Percentiles rank a stretch among this genome's conserved stretches.
These are phyloP conservation scores for Solanum piurae DNA, from an alignment of 257 asterid species.

Conservation along the genomic window DNA sequence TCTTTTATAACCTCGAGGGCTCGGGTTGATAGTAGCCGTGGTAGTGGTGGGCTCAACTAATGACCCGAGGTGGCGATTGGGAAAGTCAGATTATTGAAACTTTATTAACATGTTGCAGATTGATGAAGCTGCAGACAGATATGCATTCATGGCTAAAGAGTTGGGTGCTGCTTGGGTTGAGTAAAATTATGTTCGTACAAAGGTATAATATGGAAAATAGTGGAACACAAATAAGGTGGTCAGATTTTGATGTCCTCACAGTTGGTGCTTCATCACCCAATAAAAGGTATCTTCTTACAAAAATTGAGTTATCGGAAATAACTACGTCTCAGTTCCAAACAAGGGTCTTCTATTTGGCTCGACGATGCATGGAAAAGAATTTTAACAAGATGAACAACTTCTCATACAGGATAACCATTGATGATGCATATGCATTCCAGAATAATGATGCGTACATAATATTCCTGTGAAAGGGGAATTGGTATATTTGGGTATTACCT, in stretches of 20 bases:
- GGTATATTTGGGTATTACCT: background rate
- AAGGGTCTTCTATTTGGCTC: background rate
- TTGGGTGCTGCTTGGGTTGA: constrained; percentile 63
- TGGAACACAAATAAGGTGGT: constrained; percentile 10
- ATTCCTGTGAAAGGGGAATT: background rate
- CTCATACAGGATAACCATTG: background rate
- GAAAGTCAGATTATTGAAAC: background rate
- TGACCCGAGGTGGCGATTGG: background rate
- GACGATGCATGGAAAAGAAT: background rate
- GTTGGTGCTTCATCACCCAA: background rate
- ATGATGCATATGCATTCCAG: background rate
- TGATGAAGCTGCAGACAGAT: constrained; percentile 80
- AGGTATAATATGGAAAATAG: background rate
- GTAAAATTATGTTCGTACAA: constrained; percentile 5
- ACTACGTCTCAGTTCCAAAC: background rate
- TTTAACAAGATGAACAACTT: background rate
- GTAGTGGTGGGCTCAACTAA: background rate
- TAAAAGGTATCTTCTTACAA: background rate
- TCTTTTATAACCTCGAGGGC: background rate
- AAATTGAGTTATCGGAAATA: background rate
- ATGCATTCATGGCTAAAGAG: constrained; percentile 74
- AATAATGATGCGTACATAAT: background rate
- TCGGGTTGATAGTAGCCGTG: background rate
- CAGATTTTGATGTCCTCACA: background rate
- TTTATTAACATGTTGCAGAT: constrained; percentile 26